Percentiles rank a stretch among this genome's conserved stretches.
Evolutionary conservation across 148 eudicot genomes (phyloP).

Genomic region (Drosera capensis): DNA sequence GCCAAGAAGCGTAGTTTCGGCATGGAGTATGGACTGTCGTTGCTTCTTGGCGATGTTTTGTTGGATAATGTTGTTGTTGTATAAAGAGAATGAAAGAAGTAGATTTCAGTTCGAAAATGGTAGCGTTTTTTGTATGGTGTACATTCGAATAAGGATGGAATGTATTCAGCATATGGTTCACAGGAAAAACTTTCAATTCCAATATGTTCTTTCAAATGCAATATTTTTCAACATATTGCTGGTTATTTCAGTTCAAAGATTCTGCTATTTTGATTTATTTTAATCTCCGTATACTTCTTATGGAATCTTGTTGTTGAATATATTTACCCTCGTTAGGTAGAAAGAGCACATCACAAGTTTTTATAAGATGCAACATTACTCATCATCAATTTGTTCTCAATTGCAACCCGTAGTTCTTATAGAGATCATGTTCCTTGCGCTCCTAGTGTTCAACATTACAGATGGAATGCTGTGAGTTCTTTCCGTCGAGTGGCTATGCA

Average conservation of each 20-base stretch:
- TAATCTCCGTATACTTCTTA: too few species aligned
- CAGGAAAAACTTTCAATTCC: neutral
- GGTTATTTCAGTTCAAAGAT: neutral
- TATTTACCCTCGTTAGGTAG: too few species aligned
- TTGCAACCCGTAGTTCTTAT: too few species aligned
- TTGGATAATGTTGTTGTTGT: neutral
- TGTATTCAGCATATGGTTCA: neutral
- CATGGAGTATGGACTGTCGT: neutral
- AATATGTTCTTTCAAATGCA: neutral
- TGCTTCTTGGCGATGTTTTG: neutral
- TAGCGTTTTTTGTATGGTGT: neutral
- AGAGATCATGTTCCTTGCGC: too few species aligned
- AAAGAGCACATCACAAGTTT: too few species aligned
- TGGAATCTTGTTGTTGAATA: too few species aligned
- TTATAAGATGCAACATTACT: too few species aligned
- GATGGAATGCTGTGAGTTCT: too few species aligned
- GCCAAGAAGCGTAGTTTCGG: neutral
- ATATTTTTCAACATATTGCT: neutral
- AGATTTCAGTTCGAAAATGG: neutral
- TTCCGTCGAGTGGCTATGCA: too few species aligned
- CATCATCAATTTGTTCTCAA: too few species aligned
- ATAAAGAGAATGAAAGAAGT: neutral
- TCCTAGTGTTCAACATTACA: too few species aligned
- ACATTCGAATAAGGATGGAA: conserved; percentile 1
- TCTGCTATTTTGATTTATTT: too few species aligned